These are phyloP conservation scores for Aspergillus brunneoviolaceus DNA, from an alignment of 2,329 filamentous ascomycete species.

Conservation along the genomic window DNA sequence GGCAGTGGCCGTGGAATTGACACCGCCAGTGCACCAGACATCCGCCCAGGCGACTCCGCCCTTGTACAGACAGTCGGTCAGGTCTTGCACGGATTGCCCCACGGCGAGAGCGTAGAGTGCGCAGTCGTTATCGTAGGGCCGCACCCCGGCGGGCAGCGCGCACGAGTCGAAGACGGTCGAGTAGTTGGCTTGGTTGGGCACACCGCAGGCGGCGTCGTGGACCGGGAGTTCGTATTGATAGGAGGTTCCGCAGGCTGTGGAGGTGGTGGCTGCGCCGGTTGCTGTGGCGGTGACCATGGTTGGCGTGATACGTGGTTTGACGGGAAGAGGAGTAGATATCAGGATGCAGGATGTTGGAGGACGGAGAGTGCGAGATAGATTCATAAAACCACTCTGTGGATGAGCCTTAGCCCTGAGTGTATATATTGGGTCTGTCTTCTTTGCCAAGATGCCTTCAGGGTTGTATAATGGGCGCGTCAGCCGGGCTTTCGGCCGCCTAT, in stretches of 20 bases:
- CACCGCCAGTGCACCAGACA: constrained; percentile 26
- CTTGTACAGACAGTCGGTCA: constrained; percentile 27
- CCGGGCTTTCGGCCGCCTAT: no score
- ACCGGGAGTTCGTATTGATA: constrained; percentile 26
- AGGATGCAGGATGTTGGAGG: no score
- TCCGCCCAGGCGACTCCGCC: constrained; percentile 24
- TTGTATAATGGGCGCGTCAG: no score
- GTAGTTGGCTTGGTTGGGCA: constrained; percentile 25
- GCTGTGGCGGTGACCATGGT: constrained; percentile 5
- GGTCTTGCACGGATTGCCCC: constrained; percentile 25
- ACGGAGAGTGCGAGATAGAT: no score
- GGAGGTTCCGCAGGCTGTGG: constrained; percentile 17
- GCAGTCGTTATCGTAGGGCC: constrained; percentile 23
- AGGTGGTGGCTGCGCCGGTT: constrained; percentile 8
- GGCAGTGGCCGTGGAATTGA: constrained; percentile 13
- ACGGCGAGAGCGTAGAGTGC: constrained; percentile 24
- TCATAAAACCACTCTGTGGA: no score
- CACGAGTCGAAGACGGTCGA: constrained; percentile 19
- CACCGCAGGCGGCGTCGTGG: constrained; percentile 26
- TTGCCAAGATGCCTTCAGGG: no score
- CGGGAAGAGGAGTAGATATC: no score
- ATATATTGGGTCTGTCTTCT: no score
- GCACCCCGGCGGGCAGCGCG: constrained; percentile 20
- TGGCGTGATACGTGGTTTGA: no score
- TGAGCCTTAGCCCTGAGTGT: no score